Conservation (phyloP, 2,329 filamentous ascomycete genomes). For the Ceratocystis ficicola region DNA sequence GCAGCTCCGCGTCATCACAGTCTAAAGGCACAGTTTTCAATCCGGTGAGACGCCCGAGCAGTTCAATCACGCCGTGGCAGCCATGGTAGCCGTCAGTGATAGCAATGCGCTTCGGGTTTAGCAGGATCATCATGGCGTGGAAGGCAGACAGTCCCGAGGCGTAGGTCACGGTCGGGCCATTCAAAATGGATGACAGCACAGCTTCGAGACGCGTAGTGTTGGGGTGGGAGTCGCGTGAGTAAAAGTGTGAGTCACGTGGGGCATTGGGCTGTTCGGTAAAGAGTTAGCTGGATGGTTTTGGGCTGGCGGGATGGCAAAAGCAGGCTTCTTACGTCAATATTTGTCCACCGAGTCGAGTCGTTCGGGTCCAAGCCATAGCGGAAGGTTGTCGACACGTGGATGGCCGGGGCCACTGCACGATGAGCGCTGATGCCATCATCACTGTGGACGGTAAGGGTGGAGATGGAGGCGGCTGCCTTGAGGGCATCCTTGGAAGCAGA, state of each 20-base stretch:
- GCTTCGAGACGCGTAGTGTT: constrained; percentile 78
- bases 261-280: constrained; percentile 34
- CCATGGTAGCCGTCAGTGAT: constrained; percentile 86
- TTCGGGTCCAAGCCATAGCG: constrained; percentile 64
- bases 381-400: constrained; percentile 88
- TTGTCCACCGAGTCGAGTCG: constrained; percentile 41
- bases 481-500: constrained; percentile 13
- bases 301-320: neutral
- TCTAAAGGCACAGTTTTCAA: constrained; percentile 61
- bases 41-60: constrained; percentile 64
- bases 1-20: constrained; percentile 52
- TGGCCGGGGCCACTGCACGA: constrained; percentile 70
- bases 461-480: constrained; percentile 33
- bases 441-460: constrained; percentile 67
- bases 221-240: constrained; percentile 68
- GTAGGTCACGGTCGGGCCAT: constrained; percentile 63
- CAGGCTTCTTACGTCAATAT: constrained; percentile 42
- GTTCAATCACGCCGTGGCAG: constrained; percentile 68
- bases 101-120: constrained; percentile 72
- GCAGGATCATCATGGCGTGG: constrained; percentile 70
- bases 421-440: constrained; percentile 65
- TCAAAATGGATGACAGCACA: constrained; percentile 61
- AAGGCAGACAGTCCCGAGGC: constrained; percentile 76
- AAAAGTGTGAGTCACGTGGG: constrained; percentile 56
- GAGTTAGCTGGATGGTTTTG: neutral